Percentiles rank a stretch among this genome's conserved stretches.
These are phyloP conservation scores for Datisca glomerata DNA, from an alignment of 306 rosid genomes.

Conservation along the genomic window DNA sequence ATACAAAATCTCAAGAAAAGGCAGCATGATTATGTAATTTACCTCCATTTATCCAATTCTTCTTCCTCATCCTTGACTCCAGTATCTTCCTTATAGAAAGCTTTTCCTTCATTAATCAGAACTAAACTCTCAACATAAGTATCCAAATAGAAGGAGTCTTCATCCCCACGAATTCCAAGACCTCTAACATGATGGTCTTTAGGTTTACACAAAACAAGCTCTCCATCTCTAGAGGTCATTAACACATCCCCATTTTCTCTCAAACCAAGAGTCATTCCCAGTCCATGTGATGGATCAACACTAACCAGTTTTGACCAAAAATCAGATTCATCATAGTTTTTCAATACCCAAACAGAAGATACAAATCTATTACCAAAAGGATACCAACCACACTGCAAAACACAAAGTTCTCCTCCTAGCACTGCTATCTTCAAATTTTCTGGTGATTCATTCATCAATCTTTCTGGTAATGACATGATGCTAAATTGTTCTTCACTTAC, in stretches of 20 bases:
- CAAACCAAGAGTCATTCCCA: slow-evolving; percentile 8
- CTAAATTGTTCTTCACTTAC: slow-evolving; percentile 4
- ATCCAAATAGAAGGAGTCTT: slow-evolving; percentile 10
- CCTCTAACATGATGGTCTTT: slow-evolving; percentile 7
- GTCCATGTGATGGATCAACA: slow-evolving; percentile 13
- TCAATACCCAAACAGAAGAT: slow-evolving; percentile 13
- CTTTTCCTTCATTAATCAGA: slow-evolving; percentile 8
- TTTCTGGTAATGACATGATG: slow-evolving; percentile 1
- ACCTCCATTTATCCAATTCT: background rate
- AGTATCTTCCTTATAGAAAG: background rate
- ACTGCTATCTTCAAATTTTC: slow-evolving; percentile 11
- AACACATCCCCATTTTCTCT: slow-evolving; percentile 12
- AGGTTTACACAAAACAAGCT: slow-evolving; percentile 10
- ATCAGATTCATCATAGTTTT: background rate
- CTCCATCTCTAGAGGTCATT: slow-evolving; percentile 13
- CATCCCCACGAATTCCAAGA: slow-evolving; percentile 12
- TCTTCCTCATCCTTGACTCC: slow-evolving; percentile 3
- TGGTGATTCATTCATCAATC: slow-evolving; percentile 10
- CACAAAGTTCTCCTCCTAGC: slow-evolving; percentile 13
- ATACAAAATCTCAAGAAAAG: background rate
- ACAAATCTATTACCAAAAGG: slow-evolving; percentile 10
- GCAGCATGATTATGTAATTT: background rate
- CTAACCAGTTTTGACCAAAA: slow-evolving; percentile 7
- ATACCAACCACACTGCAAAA: slow-evolving; percentile 16
- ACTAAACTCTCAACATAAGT: slow-evolving; percentile 11